Evolutionary conservation across 139 green algal genomes (phyloP).

Genomic region (Haematococcus lacustris): DNA sequence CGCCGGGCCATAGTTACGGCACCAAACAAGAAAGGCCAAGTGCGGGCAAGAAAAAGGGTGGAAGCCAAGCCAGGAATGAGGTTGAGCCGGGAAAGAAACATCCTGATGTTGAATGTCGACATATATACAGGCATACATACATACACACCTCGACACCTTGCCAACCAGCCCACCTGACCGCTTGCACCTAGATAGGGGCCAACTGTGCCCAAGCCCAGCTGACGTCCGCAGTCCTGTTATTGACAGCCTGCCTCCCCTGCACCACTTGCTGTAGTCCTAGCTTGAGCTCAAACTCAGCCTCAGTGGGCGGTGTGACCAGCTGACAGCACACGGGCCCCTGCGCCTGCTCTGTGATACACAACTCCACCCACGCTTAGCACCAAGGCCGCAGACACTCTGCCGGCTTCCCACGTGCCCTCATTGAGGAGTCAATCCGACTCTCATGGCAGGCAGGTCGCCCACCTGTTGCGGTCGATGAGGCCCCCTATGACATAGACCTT

Average conservation of each 20-base stretch:
- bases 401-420: background rate
- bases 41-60: background rate
- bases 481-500: slow-evolving; percentile 81
- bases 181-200: too few relatives aligned
- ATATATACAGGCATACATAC: background rate
- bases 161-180: too few relatives aligned
- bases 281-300: too few relatives aligned
- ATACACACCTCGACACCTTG: background rate
- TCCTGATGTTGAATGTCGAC: background rate
- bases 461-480: slow-evolving; percentile 84
- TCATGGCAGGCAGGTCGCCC: slow-evolving; percentile 6
- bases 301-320: too few relatives aligned
- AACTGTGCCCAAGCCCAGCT: too few relatives aligned
- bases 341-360: background rate
- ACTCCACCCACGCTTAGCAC: background rate
- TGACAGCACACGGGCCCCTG: too few relatives aligned
- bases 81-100: background rate
- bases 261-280: too few relatives aligned
- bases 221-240: too few relatives aligned
- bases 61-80: background rate
- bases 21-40: background rate
- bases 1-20: background rate
- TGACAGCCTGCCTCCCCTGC: too few relatives aligned
- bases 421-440: background rate
- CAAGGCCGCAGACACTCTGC: background rate